Evolutionary conservation across 2,329 filamentous ascomycete species (phyloP).

Genomic region (Teratosphaeria nubilosa): DNA sequence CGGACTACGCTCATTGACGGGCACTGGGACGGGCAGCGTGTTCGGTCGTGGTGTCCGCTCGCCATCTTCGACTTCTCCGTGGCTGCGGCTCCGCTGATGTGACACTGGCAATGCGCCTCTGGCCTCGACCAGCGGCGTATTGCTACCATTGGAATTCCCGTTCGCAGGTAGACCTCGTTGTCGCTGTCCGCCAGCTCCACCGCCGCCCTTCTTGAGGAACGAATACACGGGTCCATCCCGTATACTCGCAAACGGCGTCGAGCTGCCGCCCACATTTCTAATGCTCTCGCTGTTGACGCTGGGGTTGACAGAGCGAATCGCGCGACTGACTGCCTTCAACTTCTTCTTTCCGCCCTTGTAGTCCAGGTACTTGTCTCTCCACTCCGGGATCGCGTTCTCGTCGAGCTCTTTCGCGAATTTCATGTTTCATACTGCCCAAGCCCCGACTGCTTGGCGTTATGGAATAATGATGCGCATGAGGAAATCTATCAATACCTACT

Average conservation of each 20-base stretch:
- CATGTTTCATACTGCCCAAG: constrained; percentile 7
- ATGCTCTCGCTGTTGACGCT: constrained; percentile 24
- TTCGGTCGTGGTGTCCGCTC: neutral
- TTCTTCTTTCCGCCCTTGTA: constrained; percentile 71
- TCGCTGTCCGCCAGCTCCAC: neutral
- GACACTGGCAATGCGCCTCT: neutral
- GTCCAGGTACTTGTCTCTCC: constrained; percentile 16
- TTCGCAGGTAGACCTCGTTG: neutral
- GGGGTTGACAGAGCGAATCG: constrained; percentile 52
- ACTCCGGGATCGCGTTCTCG: constrained; percentile 11
- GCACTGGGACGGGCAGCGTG: neutral
- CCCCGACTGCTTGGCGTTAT: neutral
- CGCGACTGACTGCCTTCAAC: constrained; percentile 69
- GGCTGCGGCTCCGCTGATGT: neutral
- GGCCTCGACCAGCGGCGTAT: neutral
- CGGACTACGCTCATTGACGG: constrained; percentile 21
- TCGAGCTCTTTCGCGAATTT: constrained; percentile 20
- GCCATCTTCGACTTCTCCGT: neutral
- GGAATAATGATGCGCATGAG: neutral
- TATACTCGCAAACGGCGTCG: constrained; percentile 18
- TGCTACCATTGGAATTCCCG: constrained; percentile 9
- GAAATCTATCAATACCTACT: neutral
- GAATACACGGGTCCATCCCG: constrained; percentile 31
- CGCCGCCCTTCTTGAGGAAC: constrained; percentile 24
- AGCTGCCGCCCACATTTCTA: constrained; percentile 8